Base-by-base conservation (phyloP, 176 grass and related monocot species). In the Puya raimondii region DNA sequence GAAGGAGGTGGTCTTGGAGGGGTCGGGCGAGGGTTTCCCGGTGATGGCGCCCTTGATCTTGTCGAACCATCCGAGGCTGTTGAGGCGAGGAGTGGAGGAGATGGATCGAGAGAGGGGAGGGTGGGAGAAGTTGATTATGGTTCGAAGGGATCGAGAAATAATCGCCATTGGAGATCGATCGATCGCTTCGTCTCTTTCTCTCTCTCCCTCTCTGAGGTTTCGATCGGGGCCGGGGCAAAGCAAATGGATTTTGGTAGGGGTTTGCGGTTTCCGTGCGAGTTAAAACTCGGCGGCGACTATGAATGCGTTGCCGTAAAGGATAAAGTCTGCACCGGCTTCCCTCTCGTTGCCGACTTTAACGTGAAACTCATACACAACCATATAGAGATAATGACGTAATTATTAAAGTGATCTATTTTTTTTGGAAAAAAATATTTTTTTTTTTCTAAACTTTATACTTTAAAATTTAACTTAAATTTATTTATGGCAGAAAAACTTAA, bases 41-140 rank as follows among this genome's bases (percentile, higher is more conserved):
- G 93, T 97, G 77, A 97, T 72, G 71, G 84, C 87, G 79, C 73
- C 68, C 81, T 96, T 96, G 58, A 96, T 87, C 86, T 96, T 96
- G 79, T 90, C 86, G 59, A 96, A 81, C 93, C 86, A 96, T 53
- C 89, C 93, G 51, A 83, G 15, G 74, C 88, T 89, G 26, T 83
- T 79, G 47, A 87, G 85, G 57, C 81, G 86, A n/a, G 76, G 75
- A 72, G 81, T 84, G 49, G 89, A 92, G 64, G 81, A 72, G 84
- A 97, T 90, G 53, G 86, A 86, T 51, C 89, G 82, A 17, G 72
- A 73, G 7, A 83, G 3, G 4, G 72, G 58, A 9, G 76, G 63
- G 74, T 82, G 80, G 74, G 33, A 26, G 25, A 48, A 11, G 27
- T 53, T 21, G 13, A 68, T 21, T 51, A 81, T 71, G 64, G 79